Base-by-base conservation (phyloP, 306 rosid species). In the Quillaja saponaria region DNA sequence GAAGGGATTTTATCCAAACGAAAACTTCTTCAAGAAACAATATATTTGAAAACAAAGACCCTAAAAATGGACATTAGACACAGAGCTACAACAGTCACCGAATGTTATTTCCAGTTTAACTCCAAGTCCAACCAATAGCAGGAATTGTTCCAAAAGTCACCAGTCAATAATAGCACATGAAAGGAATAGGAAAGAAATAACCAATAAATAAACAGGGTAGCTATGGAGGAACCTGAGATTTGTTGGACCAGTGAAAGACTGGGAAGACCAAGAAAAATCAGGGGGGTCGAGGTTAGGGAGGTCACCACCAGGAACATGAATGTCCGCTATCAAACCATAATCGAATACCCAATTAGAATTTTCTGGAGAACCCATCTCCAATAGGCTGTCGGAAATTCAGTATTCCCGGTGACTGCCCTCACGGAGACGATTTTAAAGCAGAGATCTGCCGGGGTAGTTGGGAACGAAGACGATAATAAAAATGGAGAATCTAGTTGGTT, bases 271-370 rank as follows among this genome's bases (percentile, higher is more conserved):
- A 47, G 82, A 31, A 71, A 80, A 86, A 63, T 37, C 54, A 21
- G 87, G 71, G 6, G 67, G 76, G 33, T 80, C 78, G 38, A 78
- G 75, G 17, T 53, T 19, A 0, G 81, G 74, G 44, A 65, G 72
- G 73, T 74, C 85, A 17, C 77, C 73, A 4, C 81, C 81, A 33
- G 73, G 73, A 35, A 67, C 74, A 16, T 75, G 66, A 81, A 82
- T 74, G 81, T 74, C 78, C 28, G 76, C 95, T 7, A 84, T 63
- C 55, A 76, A 53, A 48, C 72, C 81, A 58, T 78, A 86, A 72
- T 90, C 95, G 49, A 82, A 68, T 17, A 64, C 66, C 91, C 87
- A 84, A 57, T 68, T 72, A 63, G 80, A 56, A 64, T 76, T 69
- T 59, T 42, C 84, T 39, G 66, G 67, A 39, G 85, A 81, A 14